phyloP scores from a whole-genome alignment of 148 eudicot genomes.

The Camellia sinensis region DNA sequence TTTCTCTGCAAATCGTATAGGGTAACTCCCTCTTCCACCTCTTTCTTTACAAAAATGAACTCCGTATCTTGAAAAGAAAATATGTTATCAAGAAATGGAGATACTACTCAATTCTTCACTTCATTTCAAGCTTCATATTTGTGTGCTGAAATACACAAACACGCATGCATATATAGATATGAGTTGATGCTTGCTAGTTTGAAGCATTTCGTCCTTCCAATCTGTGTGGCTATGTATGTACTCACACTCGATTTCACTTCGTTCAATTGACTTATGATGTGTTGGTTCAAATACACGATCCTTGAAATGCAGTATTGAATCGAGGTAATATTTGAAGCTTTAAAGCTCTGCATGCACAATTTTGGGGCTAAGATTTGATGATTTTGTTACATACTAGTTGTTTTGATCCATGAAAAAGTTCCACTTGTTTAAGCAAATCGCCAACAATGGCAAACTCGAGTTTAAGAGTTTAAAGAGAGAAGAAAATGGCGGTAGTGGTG shows the following conservation, averaged over 20 bases:
- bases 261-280: background rate
- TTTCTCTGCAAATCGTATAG: background rate
- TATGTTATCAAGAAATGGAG: background rate
- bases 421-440: conserved; percentile 59
- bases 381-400: background rate
- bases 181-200: no score
- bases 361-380: conserved; percentile 7
- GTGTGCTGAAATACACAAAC: background rate
- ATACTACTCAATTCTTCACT: background rate
- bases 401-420: conserved; percentile 58
- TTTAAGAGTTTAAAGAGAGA: no score
- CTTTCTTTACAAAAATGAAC: background rate
- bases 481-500: no score
- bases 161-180: background rate
- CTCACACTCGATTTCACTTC: background rate
- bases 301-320: background rate
- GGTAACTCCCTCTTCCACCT: background rate
- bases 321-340: background rate
- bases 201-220: background rate
- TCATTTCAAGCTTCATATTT: background rate
- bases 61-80: background rate
- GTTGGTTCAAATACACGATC: background rate
- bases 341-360: background rate
- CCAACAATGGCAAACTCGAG: conserved; percentile 46
- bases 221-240: background rate